phyloP scores from a whole-genome alignment of 208 protist genomes.

The Wallacemonas collosoma region DNA sequence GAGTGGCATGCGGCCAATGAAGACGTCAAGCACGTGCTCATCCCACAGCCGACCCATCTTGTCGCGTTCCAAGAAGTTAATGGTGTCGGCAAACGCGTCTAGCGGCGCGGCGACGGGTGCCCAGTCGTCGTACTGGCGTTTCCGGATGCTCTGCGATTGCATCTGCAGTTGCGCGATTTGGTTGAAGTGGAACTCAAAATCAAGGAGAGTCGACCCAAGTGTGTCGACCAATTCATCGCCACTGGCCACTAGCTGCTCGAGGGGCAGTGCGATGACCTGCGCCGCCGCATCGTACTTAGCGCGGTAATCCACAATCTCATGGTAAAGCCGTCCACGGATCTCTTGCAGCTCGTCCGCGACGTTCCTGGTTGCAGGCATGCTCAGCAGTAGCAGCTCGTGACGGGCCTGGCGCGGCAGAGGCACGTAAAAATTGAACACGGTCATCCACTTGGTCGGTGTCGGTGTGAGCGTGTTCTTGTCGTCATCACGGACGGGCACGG shows the following conservation, averaged over 20 bases:
- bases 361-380: constrained; percentile 6
- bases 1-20: constrained; percentile 38
- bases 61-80: constrained; percentile 53
- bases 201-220: constrained; percentile 50
- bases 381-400: constrained; percentile 16
- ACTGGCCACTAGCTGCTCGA: constrained; percentile 43
- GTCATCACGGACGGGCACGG: constrained; percentile 12
- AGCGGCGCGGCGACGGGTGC: constrained; percentile 41
- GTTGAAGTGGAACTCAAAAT: constrained; percentile 56
- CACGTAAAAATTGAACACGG: constrained; percentile 28
- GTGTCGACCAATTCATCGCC: constrained; percentile 38
- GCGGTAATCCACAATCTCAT: constrained; percentile 24
- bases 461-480: background rate
- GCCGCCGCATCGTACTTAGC: constrained; percentile 23
- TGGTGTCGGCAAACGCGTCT: constrained; percentile 26
- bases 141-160: constrained; percentile 47
- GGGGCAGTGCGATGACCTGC: constrained; percentile 34
- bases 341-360: constrained; percentile 31
- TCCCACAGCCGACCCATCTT: constrained; percentile 69
- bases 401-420: background rate
- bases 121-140: constrained; percentile 59
- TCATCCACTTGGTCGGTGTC: constrained; percentile 16
- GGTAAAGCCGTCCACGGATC: constrained; percentile 26
- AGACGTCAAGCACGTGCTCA: constrained; percentile 46
- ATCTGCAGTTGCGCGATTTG: constrained; percentile 41